Base-by-base conservation (phyloP, 441 rosid species). In the Raphanus hybrid region DNA sequence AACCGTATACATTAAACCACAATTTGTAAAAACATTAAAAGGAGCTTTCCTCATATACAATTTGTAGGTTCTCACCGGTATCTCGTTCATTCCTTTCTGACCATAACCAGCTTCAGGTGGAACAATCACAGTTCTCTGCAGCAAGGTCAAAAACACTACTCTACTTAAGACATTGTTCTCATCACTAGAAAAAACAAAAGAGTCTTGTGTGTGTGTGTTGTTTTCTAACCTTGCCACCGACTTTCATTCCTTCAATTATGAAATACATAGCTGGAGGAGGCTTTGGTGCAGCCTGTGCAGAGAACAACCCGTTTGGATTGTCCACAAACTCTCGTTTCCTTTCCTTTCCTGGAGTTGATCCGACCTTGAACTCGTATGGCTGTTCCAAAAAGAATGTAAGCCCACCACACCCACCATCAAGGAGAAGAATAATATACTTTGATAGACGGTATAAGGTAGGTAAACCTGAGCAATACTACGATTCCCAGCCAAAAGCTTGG, bases 281-380 rank as follows among this genome's bases (percentile, higher is more conserved):
- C 74, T 95, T 95, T 27, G 99, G 98, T 32, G 99, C 82, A 72
- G 98, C 98, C 69, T 94, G 98, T 39, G 95, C 97, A 23, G 98
- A 95, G 83, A 95, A 95, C 52, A 93, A 83, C 72, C 96, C 98
- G 71, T 95, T 95, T 76, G 98, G 98, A 72, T 85, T 93, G 73
- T 93, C 99, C 20, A 91, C 98, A 23, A 80, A 91, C 5, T 91
- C 97, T 16, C 96, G 84, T 76, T 90, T 95, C 80, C 95, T 74
- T 78, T 95, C 97, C 50, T 92, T 95, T 7, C 98, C 97, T 0
- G 98, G 97, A 11, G 87, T 72, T 48, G 93, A 84, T 74, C 98
- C 98, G 6, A 93, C 94, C 86, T 85, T 89, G 84, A 96, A 96
- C 82, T 83, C 96, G 34, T 92, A 93, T 54, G 97, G 93, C 95